Percentiles rank a stretch among this genome's conserved stretches.
These are phyloP conservation scores for Malus hybrid DNA, from an alignment of 331 rosid species.

Conservation along the genomic window DNA sequence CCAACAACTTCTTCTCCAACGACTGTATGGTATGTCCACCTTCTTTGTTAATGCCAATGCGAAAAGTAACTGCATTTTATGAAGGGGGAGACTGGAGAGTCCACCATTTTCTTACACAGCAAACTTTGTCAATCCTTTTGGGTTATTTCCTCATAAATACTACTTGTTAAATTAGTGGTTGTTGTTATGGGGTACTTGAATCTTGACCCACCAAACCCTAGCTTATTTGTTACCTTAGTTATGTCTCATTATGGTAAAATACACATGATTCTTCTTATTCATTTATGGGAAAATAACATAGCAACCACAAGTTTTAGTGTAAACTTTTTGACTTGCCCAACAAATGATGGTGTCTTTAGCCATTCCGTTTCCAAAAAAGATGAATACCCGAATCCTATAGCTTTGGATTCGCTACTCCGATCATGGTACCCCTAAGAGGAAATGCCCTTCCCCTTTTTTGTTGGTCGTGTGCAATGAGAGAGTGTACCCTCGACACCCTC, in stretches of 20 bases:
- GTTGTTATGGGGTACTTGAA: not conserved
- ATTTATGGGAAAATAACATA: not conserved
- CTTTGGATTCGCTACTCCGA: not conserved
- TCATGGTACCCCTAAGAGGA: too few relatives aligned
- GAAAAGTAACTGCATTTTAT: not conserved
- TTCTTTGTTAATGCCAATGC: conserved; percentile 12
- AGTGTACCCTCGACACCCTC: too few relatives aligned
- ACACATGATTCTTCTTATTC: not conserved
- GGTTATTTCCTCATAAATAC: not conserved
- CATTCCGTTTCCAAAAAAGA: not conserved
- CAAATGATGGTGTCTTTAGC: not conserved
- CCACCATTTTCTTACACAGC: not conserved
- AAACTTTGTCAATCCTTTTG: not conserved
- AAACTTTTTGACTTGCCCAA: not conserved
- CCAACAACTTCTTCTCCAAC: conserved; percentile 20
- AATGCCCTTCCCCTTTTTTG: too few relatives aligned
- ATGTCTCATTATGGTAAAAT: not conserved
- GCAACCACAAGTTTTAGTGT: not conserved
- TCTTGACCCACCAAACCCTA: not conserved
- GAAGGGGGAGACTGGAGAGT: not conserved
- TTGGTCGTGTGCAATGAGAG: too few relatives aligned
- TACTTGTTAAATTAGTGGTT: not conserved
- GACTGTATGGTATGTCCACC: conserved; percentile 3
- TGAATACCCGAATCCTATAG: not conserved
- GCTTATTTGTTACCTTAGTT: not conserved